Evolutionary conservation across 768 basidiomycete genomes (phyloP), one percentile per base, ranked within the genome.

Genomic region (Symmetrospora coprosmae): DNA sequence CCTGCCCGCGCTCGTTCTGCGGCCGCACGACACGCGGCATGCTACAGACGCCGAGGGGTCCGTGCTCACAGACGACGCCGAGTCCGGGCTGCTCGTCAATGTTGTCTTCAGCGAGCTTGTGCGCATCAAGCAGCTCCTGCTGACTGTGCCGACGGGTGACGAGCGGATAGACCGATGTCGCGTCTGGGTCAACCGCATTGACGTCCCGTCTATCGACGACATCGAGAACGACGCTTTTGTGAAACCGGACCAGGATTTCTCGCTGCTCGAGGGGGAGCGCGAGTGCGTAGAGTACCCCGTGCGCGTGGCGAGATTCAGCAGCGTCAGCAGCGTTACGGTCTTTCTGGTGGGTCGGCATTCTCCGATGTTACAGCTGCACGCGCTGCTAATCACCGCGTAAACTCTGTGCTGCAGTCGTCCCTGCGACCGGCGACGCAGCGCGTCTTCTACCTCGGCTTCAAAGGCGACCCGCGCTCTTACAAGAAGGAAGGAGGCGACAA

Each of bases 221-320:
- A 64, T 64, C 11, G 66, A 66, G 13, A 60, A 45, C 0, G 47
- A 45, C 0, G n/a, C n/a, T n/a, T 25, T 51, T 0, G 34, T 64
- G 8, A 21, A 43, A 19, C 52, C 64, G 1, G 67, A 65, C 13
- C 65, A 66, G 38, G 68, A 67, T 33, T 69, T 59, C 27, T 64
- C 66, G 39, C 43, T 69, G 9, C 46, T 67, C 16, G 62, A 64
- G 43, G 55, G 50, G n/a, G 52, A 55, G 17, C 60, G 51, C 7
- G 66, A 66, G 0, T 45, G 40, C 34, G 60, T 65, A 27, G 68
- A 69, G 52, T 69, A 69, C 30, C 68, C 68, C 1, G 64, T 68
- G 1, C 23, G 66, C 46, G 63, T 69, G 19, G 50, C 56, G n/a
- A 51, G 62, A 35, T 69, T 69, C 28, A 63, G 50, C 4, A 67